Evolutionary conservation across 208 protist species (phyloP).

Genomic region (Acanthamoeba pearcei): DNA sequence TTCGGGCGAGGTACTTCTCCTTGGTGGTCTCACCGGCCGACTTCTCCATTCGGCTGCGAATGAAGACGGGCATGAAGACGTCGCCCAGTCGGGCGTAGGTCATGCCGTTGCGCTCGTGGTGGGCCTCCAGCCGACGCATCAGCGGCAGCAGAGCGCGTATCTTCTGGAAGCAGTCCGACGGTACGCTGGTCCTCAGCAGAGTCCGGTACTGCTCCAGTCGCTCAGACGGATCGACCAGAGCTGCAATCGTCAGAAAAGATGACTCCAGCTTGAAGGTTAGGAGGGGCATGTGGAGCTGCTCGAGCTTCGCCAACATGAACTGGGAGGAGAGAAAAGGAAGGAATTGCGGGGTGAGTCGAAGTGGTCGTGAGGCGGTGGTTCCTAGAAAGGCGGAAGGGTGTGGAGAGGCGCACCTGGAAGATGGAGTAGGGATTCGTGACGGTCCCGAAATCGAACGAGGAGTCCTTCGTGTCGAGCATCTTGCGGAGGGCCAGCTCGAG

Average conservation of each 20-base stretch:
- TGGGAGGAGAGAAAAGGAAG: background rate
- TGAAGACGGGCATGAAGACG: background rate
- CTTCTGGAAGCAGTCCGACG: background rate
- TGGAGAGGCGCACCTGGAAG: background rate
- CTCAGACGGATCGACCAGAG: background rate
- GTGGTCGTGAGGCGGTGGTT: background rate
- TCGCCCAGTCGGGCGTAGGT: background rate
- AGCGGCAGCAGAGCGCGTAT: background rate
- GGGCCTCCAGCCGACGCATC: background rate
- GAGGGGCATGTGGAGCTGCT: background rate
- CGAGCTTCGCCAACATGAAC: constrained; percentile 25
- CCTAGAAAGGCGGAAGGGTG: background rate
- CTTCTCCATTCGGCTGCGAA: constrained; percentile 9
- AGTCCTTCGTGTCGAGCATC: background rate
- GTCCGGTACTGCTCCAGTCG: background rate
- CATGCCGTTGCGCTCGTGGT: background rate
- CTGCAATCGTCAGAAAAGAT: background rate
- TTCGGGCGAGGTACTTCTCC: background rate
- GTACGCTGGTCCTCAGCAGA: background rate
- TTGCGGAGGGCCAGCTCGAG: background rate
- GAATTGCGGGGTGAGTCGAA: background rate
- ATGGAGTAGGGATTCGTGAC: background rate
- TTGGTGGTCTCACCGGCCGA: background rate
- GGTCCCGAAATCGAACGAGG: background rate
- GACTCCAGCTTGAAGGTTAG: constrained; percentile 3